These are phyloP conservation scores for Hypomontagnella monticulosa DNA, from an alignment of 495 filamentous ascomycete genomes.

Conservation along the genomic window DNA sequence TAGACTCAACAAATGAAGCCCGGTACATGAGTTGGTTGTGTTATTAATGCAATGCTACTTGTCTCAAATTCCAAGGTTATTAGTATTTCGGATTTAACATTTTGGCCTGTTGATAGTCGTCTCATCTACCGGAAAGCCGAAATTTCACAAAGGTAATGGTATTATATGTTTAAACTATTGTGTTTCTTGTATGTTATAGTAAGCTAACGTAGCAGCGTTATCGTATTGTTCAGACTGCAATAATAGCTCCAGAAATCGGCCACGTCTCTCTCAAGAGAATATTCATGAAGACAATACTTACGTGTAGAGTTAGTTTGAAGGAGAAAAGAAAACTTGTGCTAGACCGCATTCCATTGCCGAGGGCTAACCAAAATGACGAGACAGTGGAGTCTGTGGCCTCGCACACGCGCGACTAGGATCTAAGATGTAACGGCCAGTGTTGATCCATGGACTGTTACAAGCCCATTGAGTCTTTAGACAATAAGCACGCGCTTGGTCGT, in stretches of 20 bases:
- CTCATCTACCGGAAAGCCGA: background rate
- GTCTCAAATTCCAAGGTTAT: slow-evolving; percentile 9
- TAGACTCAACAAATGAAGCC: slow-evolving; percentile 23
- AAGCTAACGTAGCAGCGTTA: slow-evolving; percentile 6
- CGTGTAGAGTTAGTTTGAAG: background rate
- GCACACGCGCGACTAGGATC: slow-evolving; percentile 38
- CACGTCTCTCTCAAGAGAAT: slow-evolving; percentile 10
- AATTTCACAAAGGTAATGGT: background rate
- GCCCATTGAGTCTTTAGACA: slow-evolving; percentile 13
- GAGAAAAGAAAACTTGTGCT: slow-evolving; percentile 27
- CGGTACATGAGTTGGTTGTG: slow-evolving; percentile 14
- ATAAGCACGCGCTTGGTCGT: slow-evolving; percentile 5
- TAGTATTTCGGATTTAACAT: slow-evolving; percentile 1
- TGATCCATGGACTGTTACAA: slow-evolving; percentile 35
- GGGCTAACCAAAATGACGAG: slow-evolving; percentile 36
- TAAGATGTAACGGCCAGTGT: slow-evolving; percentile 37
- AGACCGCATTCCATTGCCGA: slow-evolving; percentile 36
- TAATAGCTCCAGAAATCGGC: background rate
- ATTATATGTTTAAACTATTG: slow-evolving; percentile 14
- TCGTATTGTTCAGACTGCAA: slow-evolving; percentile 5
- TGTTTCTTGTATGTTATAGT: background rate
- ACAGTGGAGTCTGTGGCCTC: slow-evolving; percentile 36
- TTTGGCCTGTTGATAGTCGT: slow-evolving; percentile 3
- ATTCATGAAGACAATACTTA: background rate
- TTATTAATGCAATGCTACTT: slow-evolving; percentile 4